These are phyloP conservation scores for Hymenoscyphus fructigenus DNA, from an alignment of 2,329 filamentous ascomycete genomes.

Conservation along the genomic window DNA sequence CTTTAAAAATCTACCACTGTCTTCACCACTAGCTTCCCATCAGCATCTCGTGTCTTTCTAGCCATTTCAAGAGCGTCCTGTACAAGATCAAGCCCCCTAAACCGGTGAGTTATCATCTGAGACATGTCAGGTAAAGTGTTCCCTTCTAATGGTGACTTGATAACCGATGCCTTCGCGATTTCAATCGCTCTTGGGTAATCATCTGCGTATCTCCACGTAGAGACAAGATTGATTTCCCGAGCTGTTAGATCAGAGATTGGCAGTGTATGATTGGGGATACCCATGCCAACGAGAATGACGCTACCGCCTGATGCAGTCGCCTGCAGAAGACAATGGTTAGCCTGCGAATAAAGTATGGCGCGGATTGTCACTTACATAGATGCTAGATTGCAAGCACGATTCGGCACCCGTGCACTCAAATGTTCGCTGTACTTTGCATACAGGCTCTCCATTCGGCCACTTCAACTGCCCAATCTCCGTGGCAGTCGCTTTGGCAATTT, in stretches of 20 bases:
- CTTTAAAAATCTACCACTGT: too few species aligned
- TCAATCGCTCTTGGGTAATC: constrained; percentile 5
- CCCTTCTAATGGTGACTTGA: not conserved
- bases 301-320: constrained; percentile 27
- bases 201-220: constrained; percentile 15
- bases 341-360: too few species aligned
- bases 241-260: constrained; percentile 51
- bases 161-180: not conserved
- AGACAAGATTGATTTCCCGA: constrained; percentile 14
- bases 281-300: constrained; percentile 71
- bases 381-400: too few species aligned
- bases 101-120: constrained; percentile 1
- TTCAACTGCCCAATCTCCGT: too few species aligned
- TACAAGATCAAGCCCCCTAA: not conserved
- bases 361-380: too few species aligned
- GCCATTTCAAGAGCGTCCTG: constrained; percentile 1
- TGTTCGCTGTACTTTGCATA: too few species aligned
- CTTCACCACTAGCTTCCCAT: too few species aligned
- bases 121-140: not conserved
- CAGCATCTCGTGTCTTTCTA: too few species aligned
- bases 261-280: constrained; percentile 66
- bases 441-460: too few species aligned
- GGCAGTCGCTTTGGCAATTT: too few species aligned
- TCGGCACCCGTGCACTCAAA: too few species aligned
- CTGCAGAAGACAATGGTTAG: too few species aligned